phyloP scores from a whole-genome alignment of 2,329 filamentous ascomycete species.

The Xenoacremonium recifei region DNA sequence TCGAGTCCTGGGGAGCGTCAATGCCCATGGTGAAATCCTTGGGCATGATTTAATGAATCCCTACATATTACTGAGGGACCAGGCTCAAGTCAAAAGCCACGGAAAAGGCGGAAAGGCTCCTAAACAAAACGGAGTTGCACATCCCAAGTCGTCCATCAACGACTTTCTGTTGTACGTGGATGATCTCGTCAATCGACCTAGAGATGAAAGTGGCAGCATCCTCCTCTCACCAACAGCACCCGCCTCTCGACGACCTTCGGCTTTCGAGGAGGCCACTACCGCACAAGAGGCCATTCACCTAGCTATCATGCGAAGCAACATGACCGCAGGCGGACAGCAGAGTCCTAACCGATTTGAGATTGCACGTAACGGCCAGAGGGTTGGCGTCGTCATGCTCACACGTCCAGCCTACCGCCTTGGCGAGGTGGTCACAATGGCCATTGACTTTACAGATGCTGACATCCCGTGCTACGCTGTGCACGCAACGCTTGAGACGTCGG shows the following conservation, averaged over 20 bases:
- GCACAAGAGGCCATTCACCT: constrained; percentile 88
- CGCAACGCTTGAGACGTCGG: constrained; percentile 79
- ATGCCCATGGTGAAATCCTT: constrained; percentile 81
- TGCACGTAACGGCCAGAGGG: constrained; percentile 84
- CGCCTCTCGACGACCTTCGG: constrained; percentile 54
- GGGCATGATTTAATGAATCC: constrained; percentile 94
- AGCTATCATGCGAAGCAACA: constrained; percentile 81
- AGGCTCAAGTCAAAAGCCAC: constrained; percentile 62
- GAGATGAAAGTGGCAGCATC: constrained; percentile 53
- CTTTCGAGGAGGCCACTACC: constrained; percentile 55
- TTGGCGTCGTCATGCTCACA: constrained; percentile 85
- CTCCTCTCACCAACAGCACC: constrained; percentile 71
- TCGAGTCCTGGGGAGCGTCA: constrained; percentile 88
- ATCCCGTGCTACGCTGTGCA: constrained; percentile 85
- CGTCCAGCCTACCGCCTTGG: constrained; percentile 87
- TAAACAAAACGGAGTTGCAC: constrained; percentile 25
- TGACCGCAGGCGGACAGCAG: constrained; percentile 64
- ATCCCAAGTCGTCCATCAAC: constrained; percentile 45
- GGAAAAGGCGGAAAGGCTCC: constrained; percentile 24
- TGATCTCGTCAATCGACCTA: constrained; percentile 63
- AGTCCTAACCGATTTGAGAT: constrained; percentile 96
- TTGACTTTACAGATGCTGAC: constrained; percentile 78
- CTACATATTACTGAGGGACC: constrained; percentile 83
- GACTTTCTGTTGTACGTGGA: constrained; percentile 79
- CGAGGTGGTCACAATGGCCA: constrained; percentile 77